Percentiles rank a stretch among this genome's conserved stretches.
phyloP scores from a whole-genome alignment of 495 filamentous ascomycete genomes.

The Articulospora tetracladia region DNA sequence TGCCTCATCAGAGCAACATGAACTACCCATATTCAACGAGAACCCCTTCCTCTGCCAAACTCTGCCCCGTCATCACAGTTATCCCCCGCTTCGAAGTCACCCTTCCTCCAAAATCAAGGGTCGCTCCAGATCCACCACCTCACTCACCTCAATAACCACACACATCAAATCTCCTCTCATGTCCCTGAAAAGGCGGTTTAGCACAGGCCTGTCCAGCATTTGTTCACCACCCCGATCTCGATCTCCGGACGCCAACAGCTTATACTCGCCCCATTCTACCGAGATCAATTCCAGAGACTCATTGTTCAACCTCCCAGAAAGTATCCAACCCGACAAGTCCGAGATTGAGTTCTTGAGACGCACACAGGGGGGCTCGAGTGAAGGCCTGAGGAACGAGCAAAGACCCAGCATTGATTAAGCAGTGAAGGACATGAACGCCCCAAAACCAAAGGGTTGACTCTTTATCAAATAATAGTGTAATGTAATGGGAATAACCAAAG shows the following conservation, averaged over 20 bases:
- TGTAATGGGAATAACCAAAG: no score
- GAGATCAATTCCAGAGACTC: neutral
- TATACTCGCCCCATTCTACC: neutral
- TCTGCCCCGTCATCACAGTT: neutral
- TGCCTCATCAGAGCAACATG: no score
- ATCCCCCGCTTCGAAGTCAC: neutral
- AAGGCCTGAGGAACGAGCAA: neutral
- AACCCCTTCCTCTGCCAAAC: no score
- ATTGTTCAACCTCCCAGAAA: neutral
- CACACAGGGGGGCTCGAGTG: neutral
- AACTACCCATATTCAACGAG: no score
- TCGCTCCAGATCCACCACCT: neutral
- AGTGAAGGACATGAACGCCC: no score
- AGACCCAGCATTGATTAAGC: no score
- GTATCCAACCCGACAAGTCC: neutral
- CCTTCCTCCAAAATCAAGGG: neutral
- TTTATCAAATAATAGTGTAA: no score
- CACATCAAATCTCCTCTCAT: neutral
- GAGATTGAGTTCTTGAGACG: slow-evolving; percentile 8
- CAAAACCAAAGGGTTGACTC: no score
- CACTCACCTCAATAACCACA: neutral
- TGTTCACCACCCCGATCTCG: neutral
- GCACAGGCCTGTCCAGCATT: no score
- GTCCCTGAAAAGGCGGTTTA: no score
- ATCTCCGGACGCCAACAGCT: neutral